Conservation (phyloP, 2,329 filamentous ascomycete genomes). For the Neonectria coccinea region DNA sequence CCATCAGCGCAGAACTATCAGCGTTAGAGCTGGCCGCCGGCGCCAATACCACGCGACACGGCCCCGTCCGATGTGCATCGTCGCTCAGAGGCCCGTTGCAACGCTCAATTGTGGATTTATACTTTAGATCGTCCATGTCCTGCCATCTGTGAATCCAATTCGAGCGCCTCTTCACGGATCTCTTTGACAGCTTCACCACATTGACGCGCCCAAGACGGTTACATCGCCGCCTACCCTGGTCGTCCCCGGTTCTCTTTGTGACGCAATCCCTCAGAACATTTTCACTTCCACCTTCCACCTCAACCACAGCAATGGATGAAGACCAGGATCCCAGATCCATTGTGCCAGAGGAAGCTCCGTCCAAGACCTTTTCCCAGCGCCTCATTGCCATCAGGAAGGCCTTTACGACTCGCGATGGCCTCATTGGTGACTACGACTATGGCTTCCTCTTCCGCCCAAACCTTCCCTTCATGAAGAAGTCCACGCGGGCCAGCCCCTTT, state of each 20-base stretch:
- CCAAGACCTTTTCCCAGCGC: constrained; percentile 47
- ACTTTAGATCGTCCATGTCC: constrained; percentile 27
- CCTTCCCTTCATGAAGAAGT: constrained; percentile 81
- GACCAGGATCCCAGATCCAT: constrained; percentile 65
- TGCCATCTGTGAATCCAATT: background rate
- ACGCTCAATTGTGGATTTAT: constrained; percentile 28
- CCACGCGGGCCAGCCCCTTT: constrained; percentile 71
- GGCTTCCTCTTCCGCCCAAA: constrained; percentile 85
- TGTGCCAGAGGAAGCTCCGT: constrained; percentile 53
- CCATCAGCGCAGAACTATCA: constrained; percentile 36
- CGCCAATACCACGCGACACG: constrained; percentile 37
- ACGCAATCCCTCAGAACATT: constrained; percentile 22
- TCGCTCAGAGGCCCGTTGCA: constrained; percentile 16
- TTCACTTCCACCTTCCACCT: constrained; percentile 10
- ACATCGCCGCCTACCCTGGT: constrained; percentile 14
- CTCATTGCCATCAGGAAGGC: constrained; percentile 49
- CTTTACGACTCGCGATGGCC: constrained; percentile 73
- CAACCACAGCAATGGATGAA: constrained; percentile 62
- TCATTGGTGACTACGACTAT: constrained; percentile 91
- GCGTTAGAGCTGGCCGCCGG: constrained; percentile 34
- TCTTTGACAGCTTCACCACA: background rate
- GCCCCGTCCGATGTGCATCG: constrained; percentile 26
- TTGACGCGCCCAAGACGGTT: constrained; percentile 1
- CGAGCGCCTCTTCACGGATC: constrained; percentile 6
- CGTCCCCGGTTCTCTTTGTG: background rate